Percentiles rank a stretch among this genome's conserved stretches.
phyloP scores from a whole-genome alignment of 768 basidiomycete species.

The Amanita molliuscula region DNA sequence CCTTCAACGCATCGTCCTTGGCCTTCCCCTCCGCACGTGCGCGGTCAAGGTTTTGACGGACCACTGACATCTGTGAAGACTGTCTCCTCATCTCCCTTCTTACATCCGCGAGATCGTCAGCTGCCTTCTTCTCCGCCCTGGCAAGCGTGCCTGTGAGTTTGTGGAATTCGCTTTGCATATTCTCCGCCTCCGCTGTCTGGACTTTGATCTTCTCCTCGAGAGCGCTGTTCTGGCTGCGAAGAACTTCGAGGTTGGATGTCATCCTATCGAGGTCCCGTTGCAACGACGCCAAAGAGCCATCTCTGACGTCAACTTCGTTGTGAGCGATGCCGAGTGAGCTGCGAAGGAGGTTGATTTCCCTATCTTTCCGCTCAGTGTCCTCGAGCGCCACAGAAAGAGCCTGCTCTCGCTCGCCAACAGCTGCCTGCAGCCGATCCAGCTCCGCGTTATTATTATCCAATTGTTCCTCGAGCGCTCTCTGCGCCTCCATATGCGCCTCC shows the following conservation, averaged over 20 bases:
- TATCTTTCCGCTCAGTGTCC: neutral
- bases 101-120: neutral
- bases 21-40: constrained; percentile 8
- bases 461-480: constrained; percentile 1
- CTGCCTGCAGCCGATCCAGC: neutral
- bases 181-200: constrained; percentile 1
- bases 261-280: constrained; percentile 3
- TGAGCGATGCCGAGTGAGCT: neutral
- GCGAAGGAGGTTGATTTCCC: neutral
- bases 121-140: constrained; percentile 6
- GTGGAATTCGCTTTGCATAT: neutral
- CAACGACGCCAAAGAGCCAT: neutral
- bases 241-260: neutral
- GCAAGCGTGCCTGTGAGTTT: neutral
- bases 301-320: constrained; percentile 1
- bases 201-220: constrained; percentile 5
- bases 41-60: constrained; percentile 10
- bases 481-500: neutral
- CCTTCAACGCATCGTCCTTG: constrained; percentile 12
- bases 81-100: constrained; percentile 5
- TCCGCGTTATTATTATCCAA: neutral
- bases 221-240: constrained; percentile 2
- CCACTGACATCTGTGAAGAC: constrained; percentile 8
- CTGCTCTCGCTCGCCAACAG: constrained; percentile 7
- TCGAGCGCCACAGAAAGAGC: constrained; percentile 4